Base-by-base conservation (phyloP, 805 yeast genomes). In the Ogataea paraovalis region DNA sequence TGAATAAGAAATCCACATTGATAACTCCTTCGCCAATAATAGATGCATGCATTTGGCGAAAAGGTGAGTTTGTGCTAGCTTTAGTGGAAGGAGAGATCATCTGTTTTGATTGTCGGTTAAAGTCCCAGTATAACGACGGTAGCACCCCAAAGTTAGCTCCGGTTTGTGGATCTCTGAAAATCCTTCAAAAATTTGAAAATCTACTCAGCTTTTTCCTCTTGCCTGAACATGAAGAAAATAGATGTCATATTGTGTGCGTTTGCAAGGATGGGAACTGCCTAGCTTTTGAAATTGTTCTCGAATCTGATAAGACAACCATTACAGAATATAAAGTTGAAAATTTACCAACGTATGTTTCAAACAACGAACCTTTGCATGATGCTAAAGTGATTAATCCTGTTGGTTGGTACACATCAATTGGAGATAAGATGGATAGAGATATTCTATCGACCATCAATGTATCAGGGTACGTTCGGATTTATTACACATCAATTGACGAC, bases 371-470 rank as follows among this genome's bases (percentile, higher is more conserved):
- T 2, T 27, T 59, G 13, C 62, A 60, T 41, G 46, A 52, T 25
- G 58, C 61, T 13, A 72, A 84, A 1, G 69, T 79, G 0, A 80
- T 87, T 22, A 89, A 87, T 57, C 89, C 92, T 0, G 88, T 83
- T 2, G 81, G 81, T 3, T 75, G 78, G 78, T 54, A 50, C 6
- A 64, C 65, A 3, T 61, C 66, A 1, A 56, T 72, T 34, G 62
- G 53, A 41, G 47, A 48, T 10, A 48, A 47, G 10, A 16, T 42
- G 7, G 61, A 62, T 9, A 58, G 79, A 42, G 79, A 74, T 47
- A 72, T 85, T 3, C 61, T 90, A 4, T 75, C 90, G 0, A 68
- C 82, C 0, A 79, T 87, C 4, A 76, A 83, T n/a, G 55, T 55
- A 1, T 56, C 62, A 0, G 89, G 90, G 3, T 47, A 67, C 3